A percentile compares a stretch with the other conserved stretches of the same genome.
These are phyloP conservation scores for Paracoccidioides brasiliensis DNA, from an alignment of 2,329 filamentous ascomycete species.

Conservation along the genomic window DNA sequence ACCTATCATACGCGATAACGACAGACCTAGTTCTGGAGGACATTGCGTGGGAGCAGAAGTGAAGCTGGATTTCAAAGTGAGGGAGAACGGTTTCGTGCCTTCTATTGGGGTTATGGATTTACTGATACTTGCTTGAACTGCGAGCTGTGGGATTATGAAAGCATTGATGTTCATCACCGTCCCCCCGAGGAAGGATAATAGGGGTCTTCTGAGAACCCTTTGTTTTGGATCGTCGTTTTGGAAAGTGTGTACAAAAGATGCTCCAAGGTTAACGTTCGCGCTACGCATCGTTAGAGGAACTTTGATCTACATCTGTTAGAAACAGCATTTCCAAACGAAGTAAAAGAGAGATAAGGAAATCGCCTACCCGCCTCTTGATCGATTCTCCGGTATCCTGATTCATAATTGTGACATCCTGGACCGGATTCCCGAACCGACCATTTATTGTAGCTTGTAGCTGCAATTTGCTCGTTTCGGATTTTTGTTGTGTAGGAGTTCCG, in stretches of 20 bases:
- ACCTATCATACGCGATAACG: conserved; percentile 21
- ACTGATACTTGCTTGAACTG: conserved; percentile 18
- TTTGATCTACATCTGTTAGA: conserved; percentile 18
- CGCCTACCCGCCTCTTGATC: conserved; percentile 18
- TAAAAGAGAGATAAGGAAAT: neutral
- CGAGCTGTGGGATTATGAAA: conserved; percentile 20
- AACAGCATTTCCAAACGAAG: neutral
- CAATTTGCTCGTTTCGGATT: conserved; percentile 14
- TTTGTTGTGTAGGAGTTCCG: conserved; percentile 3
- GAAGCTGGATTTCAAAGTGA: conserved; percentile 20
- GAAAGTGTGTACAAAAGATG: conserved; percentile 20
- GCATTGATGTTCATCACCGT: conserved; percentile 19
- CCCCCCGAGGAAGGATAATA: conserved; percentile 22
- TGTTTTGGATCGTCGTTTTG: conserved; percentile 16
- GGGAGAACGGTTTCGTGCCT: conserved; percentile 22
- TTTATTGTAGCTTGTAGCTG: conserved; percentile 21
- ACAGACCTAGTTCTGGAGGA: conserved; percentile 21
- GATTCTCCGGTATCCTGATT: conserved; percentile 17
- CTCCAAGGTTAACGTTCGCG: conserved; percentile 21
- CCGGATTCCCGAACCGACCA: conserved; percentile 18
- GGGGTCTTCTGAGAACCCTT: conserved; percentile 7
- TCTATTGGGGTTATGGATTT: conserved; percentile 21
- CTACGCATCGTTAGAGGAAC: conserved; percentile 19
- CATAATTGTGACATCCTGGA: conserved; percentile 14
- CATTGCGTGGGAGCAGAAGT: conserved; percentile 16